Percentiles rank a stretch among this genome's conserved stretches.
phyloP scores from a whole-genome alignment of 768 basidiomycete species.

The Lactifluus subvellereus region DNA sequence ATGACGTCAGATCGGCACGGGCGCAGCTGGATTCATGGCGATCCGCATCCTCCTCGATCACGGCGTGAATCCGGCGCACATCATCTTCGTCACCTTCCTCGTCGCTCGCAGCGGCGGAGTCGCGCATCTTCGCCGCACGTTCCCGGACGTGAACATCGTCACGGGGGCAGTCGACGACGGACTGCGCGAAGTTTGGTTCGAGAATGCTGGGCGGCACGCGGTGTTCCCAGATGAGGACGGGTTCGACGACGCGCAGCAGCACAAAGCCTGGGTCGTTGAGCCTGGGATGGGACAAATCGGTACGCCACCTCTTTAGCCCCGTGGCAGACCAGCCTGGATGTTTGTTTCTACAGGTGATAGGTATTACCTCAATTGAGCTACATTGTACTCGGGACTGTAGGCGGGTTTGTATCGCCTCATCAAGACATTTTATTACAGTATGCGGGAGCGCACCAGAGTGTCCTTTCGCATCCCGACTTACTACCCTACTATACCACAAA shows the following conservation, averaged over 20 bases:
- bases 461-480: background rate
- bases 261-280: slow-evolving; percentile 74
- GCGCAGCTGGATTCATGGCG: slow-evolving; percentile 90
- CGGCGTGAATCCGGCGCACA: slow-evolving; percentile 75
- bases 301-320: slow-evolving; percentile 30
- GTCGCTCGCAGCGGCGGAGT: slow-evolving; percentile 81
- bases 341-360: slow-evolving; percentile 35
- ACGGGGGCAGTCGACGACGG: slow-evolving; percentile 78
- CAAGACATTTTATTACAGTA: background rate
- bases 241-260: slow-evolving; percentile 36
- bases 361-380: slow-evolving; percentile 33
- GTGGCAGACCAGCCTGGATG: background rate
- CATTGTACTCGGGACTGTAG: background rate
- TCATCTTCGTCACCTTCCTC: slow-evolving; percentile 87
- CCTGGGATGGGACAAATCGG: slow-evolving; percentile 90
- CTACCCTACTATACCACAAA: slow-evolving; percentile 5
- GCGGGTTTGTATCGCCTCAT: background rate
- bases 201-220: slow-evolving; percentile 41
- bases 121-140: slow-evolving; percentile 70
- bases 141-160: slow-evolving; percentile 79
- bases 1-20: slow-evolving; percentile 74
- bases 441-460: background rate
- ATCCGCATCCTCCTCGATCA: slow-evolving; percentile 92
- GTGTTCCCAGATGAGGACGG: slow-evolving; percentile 30
- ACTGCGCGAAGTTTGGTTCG: slow-evolving; percentile 69